Base-by-base conservation (phyloP, 2,329 filamentous ascomycete genomes). In the Zelopaecilomyces penicillatus region DNA sequence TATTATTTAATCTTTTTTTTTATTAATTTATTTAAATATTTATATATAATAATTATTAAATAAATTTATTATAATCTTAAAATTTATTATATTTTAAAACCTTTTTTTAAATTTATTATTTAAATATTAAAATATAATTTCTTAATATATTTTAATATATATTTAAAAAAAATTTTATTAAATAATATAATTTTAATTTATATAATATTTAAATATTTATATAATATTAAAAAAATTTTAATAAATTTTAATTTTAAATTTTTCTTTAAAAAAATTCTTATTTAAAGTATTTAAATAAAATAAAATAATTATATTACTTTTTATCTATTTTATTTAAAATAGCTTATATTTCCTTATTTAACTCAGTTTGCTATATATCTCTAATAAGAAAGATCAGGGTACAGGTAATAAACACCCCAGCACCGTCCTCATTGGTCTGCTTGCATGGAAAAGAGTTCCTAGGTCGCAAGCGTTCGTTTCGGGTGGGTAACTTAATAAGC, bases 311-410 rank as follows among this genome's bases (percentile, higher is more conserved):
- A 37, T 31, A 41, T 47, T 32, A 36, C 33, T 36, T 41, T 30
- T 36, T 37, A 26, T 19, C 41, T 28, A 35, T 42, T 41, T 41
- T 36, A 46, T 37, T 39, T 41, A 39, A 37, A 44, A n/a, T 47
- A 44, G 11, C 33, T 43, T 28, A 43, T 29, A 33, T 41, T 34
- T 34, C 44, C 31, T 41, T 32, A 26, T 32, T 34, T 37, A 8
- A 37, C 26, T 11, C 10, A 37, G 10, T 8, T 8, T 37, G 26
- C 26, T 37, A 8, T 37, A 8, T 37, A 8, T 11, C 26, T 37
- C 10, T 37, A 8, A 11, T 37, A 37, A 37, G 26, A 8, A 8
- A n/a, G n/a, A n/a, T n/a, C 26, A 37, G 10, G 26, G 26, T 37
- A 37, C 6, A 8, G 26, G 7, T 37, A 37, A 11, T 37, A 37